These are phyloP conservation scores for Suhomyces wounanorum DNA, from an alignment of 1,139 yeast species.

Conservation along the genomic window DNA sequence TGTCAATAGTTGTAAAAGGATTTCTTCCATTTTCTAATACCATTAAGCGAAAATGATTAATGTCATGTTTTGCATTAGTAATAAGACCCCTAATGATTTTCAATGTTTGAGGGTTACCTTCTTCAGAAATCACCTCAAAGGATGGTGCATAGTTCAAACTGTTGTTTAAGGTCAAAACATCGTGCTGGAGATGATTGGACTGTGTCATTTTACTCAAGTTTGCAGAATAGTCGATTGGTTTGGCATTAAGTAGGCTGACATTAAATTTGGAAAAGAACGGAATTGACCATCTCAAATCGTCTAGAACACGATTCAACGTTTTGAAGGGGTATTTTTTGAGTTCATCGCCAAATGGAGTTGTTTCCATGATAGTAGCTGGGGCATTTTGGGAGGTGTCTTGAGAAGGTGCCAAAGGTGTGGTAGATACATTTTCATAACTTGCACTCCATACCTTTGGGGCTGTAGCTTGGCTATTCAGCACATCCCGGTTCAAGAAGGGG, in stretches of 20 bases:
- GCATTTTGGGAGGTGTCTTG: neutral
- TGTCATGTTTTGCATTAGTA: slow-evolving; percentile 20
- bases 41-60: slow-evolving; percentile 37
- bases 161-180: slow-evolving; percentile 37
- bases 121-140: slow-evolving; percentile 23
- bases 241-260: slow-evolving; percentile 29
- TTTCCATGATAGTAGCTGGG: neutral
- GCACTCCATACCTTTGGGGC: neutral
- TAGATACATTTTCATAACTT: neutral
- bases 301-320: slow-evolving; percentile 65
- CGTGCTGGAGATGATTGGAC: slow-evolving; percentile 17
- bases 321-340: slow-evolving; percentile 44
- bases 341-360: neutral
- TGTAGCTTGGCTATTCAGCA: neutral
- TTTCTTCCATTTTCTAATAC: slow-evolving; percentile 30
- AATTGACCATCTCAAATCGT: slow-evolving; percentile 56
- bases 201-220: slow-evolving; percentile 27
- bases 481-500: slow-evolving; percentile 19
- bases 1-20: slow-evolving; percentile 26
- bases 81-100: slow-evolving; percentile 39
- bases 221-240: slow-evolving; percentile 39
- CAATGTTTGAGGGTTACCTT: slow-evolving; percentile 25
- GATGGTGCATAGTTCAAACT: slow-evolving; percentile 34
- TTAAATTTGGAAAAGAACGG: slow-evolving; percentile 25
- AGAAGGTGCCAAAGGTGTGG: neutral